Percentiles rank a stretch among this genome's conserved stretches.
Conservation (phyloP, 768 basidiomycete genomes). For the Fomitopsis serialis region DNA sequence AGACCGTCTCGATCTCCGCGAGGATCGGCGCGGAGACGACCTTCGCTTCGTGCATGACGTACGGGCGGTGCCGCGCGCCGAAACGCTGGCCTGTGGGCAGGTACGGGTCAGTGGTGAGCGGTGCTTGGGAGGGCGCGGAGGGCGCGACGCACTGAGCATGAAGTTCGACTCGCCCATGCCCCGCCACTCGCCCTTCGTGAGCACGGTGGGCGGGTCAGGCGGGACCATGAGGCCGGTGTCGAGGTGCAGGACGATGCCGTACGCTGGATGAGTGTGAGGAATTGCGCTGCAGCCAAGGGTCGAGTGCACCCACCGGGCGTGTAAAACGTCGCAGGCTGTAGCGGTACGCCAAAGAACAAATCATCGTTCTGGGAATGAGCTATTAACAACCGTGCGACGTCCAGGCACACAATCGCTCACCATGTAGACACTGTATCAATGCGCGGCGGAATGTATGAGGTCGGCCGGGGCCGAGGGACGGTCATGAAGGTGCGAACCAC, state of each 20-base stretch:
- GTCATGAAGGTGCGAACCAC: slow-evolving; percentile 3
- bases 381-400: background rate
- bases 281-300: background rate
- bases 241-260: slow-evolving; percentile 34
- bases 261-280: slow-evolving; percentile 12
- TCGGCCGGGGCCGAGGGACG: background rate
- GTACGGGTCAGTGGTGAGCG: background rate
- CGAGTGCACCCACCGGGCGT: slow-evolving; percentile 17
- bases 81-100: slow-evolving; percentile 28
- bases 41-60: slow-evolving; percentile 36
- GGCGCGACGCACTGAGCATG: slow-evolving; percentile 25
- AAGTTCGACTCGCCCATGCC: slow-evolving; percentile 30
- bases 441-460: background rate
- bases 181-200: slow-evolving; percentile 32
- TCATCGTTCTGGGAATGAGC: slow-evolving; percentile 31
- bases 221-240: slow-evolving; percentile 27
- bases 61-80: slow-evolving; percentile 31
- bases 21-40: slow-evolving; percentile 27
- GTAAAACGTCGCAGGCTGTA: slow-evolving; percentile 28
- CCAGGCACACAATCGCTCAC: slow-evolving; percentile 5
- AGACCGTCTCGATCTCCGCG: slow-evolving; percentile 29
- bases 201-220: slow-evolving; percentile 14
- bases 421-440: slow-evolving; percentile 18
- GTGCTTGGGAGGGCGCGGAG: background rate
- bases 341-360: slow-evolving; percentile 28